These are phyloP conservation scores for Carallia pectinifolia DNA, from an alignment of 345 rosid species.

Conservation along the genomic window DNA sequence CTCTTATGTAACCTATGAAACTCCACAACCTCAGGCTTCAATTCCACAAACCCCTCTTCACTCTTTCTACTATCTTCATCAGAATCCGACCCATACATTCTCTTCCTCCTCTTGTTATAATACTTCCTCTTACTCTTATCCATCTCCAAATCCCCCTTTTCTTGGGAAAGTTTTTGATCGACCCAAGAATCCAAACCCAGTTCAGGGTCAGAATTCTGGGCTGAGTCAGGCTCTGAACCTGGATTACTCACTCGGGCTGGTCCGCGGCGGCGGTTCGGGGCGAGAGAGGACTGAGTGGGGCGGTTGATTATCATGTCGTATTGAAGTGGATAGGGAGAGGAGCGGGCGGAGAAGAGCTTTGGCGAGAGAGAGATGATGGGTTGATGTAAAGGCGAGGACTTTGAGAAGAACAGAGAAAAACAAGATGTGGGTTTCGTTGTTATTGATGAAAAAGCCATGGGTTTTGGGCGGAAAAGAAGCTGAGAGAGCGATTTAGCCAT, in stretches of 20 bases:
- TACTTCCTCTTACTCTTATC: constrained; percentile 87
- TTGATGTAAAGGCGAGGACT: constrained; percentile 20
- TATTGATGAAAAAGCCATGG: constrained; percentile 29
- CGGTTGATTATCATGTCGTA: constrained; percentile 80
- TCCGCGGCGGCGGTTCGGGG: constrained; percentile 40
- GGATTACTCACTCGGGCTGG: constrained; percentile 29
- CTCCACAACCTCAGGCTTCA: constrained; percentile 80
- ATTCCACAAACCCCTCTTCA: constrained; percentile 74
- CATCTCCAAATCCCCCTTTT: constrained; percentile 49
- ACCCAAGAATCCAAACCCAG: constrained; percentile 75
- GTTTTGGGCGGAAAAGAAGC: constrained; percentile 36
- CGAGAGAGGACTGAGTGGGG: constrained; percentile 51
- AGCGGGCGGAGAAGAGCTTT: constrained; percentile 47
- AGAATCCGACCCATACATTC: constrained; percentile 89
- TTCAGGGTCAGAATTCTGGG: constrained; percentile 40
- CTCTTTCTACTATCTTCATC: constrained; percentile 59
- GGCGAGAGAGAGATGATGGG: constrained; percentile 25
- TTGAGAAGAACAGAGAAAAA: constrained; percentile 20
- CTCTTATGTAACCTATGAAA: constrained; percentile 80
- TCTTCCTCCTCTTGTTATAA: constrained; percentile 71
- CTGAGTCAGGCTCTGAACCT: constrained; percentile 28
- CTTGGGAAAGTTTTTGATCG: constrained; percentile 56
- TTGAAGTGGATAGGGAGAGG: constrained; percentile 81
- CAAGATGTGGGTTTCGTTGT: constrained; percentile 12
- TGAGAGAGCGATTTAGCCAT: constrained; percentile 42